These are phyloP conservation scores for Plasmodium billcollinsi DNA, from an alignment of 169 alveolate genomes.

Conservation along the genomic window DNA sequence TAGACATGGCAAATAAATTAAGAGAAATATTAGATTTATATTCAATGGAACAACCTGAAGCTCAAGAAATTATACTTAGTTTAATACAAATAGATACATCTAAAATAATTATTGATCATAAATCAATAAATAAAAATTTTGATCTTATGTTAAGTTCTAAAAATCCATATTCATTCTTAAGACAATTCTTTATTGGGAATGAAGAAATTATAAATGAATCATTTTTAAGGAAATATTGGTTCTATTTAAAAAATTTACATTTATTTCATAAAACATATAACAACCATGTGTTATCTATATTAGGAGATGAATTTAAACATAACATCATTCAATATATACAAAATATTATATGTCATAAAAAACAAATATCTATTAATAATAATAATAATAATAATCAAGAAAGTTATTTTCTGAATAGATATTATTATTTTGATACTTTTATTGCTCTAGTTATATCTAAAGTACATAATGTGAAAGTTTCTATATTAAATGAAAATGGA, in stretches of 20 bases:
- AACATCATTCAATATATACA: conserved; percentile 41
- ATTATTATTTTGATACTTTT: conserved; percentile 56
- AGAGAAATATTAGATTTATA: conserved; percentile 32
- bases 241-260: conserved; percentile 56
- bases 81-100: conserved; percentile 68
- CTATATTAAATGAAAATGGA: conserved; percentile 73
- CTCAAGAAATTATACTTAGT: conserved; percentile 60
- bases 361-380: conserved; percentile 6
- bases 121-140: conserved; percentile 44
- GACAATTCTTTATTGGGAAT: conserved; percentile 25
- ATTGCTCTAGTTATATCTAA: conserved; percentile 49
- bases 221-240: conserved; percentile 66
- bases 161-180: conserved; percentile 31
- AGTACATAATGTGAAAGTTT: conserved; percentile 46
- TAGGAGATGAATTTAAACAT: conserved; percentile 63
- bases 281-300: conserved; percentile 19
- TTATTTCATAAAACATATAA: conserved; percentile 51
- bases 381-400: conserved; percentile 11
- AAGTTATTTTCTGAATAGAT: conserved; percentile 66
- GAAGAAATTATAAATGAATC: conserved; percentile 41
- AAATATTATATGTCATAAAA: conserved; percentile 52
- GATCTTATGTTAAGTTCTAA: conserved; percentile 39
- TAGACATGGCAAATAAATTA: conserved; percentile 60
- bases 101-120: conserved; percentile 51
- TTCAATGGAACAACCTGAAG: conserved; percentile 60